A percentile compares a stretch with the other conserved stretches of the same genome.
Evolutionary conservation across 2,329 filamentous ascomycete species (phyloP).

Genomic region (Cordyceps cateniannulata): DNA sequence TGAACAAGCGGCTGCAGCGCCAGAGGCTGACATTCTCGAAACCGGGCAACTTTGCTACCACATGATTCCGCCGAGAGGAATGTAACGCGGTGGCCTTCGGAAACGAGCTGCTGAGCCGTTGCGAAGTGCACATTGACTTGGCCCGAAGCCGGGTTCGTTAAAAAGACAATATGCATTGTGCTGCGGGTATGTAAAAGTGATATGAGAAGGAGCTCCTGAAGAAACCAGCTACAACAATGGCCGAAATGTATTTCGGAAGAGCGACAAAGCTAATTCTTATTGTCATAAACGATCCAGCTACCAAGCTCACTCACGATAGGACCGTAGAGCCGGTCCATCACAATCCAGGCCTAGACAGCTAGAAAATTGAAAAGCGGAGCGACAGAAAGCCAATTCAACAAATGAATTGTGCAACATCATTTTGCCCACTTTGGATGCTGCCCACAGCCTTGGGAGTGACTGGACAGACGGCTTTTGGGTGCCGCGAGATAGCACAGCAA

Average conservation of each 20-base stretch:
- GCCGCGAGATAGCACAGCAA: neutral
- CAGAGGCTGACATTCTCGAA: neutral
- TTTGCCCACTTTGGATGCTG: neutral
- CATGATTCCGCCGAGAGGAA: constrained; percentile 7
- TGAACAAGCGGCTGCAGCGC: neutral
- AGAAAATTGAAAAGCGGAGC: neutral
- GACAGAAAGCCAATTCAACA: neutral
- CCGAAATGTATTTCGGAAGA: neutral
- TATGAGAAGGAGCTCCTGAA: neutral
- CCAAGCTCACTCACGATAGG: neutral
- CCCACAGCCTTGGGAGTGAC: neutral
- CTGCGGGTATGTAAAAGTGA: neutral
- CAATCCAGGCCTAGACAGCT: neutral
- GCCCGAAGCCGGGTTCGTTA: constrained; percentile 3
- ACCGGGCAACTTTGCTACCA: neutral
- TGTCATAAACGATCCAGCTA: neutral
- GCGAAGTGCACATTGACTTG: neutral
- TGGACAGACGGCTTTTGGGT: neutral
- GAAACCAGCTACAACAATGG: too few species aligned
- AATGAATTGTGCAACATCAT: neutral
- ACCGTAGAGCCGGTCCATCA: neutral
- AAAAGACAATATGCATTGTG: constrained; percentile 1
- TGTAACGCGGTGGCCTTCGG: neutral
- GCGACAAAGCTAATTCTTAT: neutral
- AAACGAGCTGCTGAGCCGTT: neutral